These are phyloP conservation scores for Scheffersomyces lignosus DNA, from an alignment of 805 yeast species.

Conservation along the genomic window DNA sequence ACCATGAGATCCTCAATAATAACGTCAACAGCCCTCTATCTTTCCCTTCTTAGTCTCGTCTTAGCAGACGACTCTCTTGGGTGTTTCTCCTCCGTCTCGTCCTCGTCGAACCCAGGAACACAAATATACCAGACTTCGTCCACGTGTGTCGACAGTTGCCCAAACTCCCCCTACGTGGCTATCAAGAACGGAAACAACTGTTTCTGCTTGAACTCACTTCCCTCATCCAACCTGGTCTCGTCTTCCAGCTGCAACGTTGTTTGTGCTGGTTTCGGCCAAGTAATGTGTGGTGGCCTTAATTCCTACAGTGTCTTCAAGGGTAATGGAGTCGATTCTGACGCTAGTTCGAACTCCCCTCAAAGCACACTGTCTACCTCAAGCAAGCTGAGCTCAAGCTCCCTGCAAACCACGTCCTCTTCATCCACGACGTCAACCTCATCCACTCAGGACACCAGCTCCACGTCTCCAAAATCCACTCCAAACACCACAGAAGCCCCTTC, in stretches of 20 bases:
- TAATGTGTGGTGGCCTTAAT: slow-evolving; percentile 38
- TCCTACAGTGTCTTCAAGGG: slow-evolving; percentile 33
- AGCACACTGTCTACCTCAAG: slow-evolving; percentile 9
- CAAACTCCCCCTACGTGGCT: slow-evolving; percentile 38
- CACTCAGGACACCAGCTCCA: slow-evolving; percentile 2
- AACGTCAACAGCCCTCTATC: too few relatives aligned
- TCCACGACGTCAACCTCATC: slow-evolving; percentile 3
- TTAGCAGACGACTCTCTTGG: too few relatives aligned
- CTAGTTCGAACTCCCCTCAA: slow-evolving; percentile 1
- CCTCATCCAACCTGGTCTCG: slow-evolving; percentile 18
- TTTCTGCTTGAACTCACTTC: slow-evolving; percentile 35
- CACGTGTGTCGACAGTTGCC: slow-evolving; percentile 30
- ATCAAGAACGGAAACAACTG: slow-evolving; percentile 37
- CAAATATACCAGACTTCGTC: slow-evolving; percentile 27
- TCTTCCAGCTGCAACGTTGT: slow-evolving; percentile 23
- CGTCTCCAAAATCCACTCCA: neutral
- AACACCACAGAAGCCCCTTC: neutral
- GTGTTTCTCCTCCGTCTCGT: slow-evolving; percentile 31
- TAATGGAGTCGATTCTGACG: slow-evolving; percentile 13
- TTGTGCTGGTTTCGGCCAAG: slow-evolving; percentile 36
- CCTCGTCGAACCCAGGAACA: slow-evolving; percentile 22
- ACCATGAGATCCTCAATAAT: too few relatives aligned
- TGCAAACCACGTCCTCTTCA: slow-evolving; percentile 11
- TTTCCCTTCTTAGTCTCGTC: too few relatives aligned
- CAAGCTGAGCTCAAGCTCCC: slow-evolving; percentile 7